Evolutionary conservation across 2,329 filamentous ascomycete genomes (phyloP).

Genomic region (Diaporthe sp.): DNA sequence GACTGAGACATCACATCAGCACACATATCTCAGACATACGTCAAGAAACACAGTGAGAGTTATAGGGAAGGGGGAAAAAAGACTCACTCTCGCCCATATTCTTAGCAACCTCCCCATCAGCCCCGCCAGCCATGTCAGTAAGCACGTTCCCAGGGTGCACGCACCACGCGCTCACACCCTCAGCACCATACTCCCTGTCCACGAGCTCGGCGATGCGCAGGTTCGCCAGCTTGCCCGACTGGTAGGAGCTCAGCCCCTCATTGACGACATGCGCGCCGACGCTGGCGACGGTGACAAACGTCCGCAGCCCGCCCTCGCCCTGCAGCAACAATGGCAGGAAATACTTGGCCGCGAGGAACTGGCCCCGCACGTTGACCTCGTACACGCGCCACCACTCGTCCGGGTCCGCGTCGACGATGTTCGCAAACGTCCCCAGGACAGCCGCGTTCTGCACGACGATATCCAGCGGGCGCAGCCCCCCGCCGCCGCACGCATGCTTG

Average conservation of each 20-base stretch:
- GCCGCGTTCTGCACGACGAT: conserved; percentile 22
- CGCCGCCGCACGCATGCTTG: neutral
- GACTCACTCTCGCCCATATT: conserved; percentile 10
- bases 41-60: no score
- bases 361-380: conserved; percentile 62
- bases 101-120: neutral
- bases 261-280: conserved; percentile 51
- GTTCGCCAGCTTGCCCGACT: conserved; percentile 58
- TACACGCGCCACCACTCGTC: conserved; percentile 55
- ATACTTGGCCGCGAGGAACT: conserved; percentile 58
- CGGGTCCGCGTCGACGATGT: conserved; percentile 46
- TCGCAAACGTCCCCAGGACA: neutral
- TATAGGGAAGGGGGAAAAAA: no score
- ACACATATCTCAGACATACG: neutral
- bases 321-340: conserved; percentile 57
- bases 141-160: conserved; percentile 58
- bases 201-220: conserved; percentile 60
- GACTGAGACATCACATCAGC: conserved; percentile 11
- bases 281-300: conserved; percentile 57
- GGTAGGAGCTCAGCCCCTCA: conserved; percentile 54
- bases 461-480: conserved; percentile 10
- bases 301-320: conserved; percentile 45
- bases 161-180: conserved; percentile 55
- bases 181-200: conserved; percentile 53
- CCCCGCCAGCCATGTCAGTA: conserved; percentile 49